Evolutionary conservation across 441 rosid species (phyloP), one percentile per base, ranked within the genome.

Genomic region (Adansonia grandidieri): DNA sequence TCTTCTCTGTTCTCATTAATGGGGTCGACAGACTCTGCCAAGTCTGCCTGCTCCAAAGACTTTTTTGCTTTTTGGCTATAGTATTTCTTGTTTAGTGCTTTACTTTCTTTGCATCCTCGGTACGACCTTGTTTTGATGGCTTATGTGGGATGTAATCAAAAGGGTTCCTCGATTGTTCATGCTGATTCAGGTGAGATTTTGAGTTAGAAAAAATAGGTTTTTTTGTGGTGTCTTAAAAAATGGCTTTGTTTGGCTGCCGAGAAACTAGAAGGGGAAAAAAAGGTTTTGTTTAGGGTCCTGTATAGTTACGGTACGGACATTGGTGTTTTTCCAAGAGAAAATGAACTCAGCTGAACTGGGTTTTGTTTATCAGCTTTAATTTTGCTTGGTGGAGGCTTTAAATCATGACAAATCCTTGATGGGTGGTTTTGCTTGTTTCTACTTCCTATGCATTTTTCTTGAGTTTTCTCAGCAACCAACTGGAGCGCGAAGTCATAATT

Each of bases 151-250:
- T 79, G 68, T 78, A 77, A 74, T 86, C 71, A 81, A 53, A 71
- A 82, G 58, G 80, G 78, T 37, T 75, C 80, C 0, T 77, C 80
- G 62, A 54, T 74, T 76, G 80, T 80, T 67, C 77, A 32, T 60
- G 82, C 40, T 63, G 81, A 82, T 65, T 71, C 78, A 79, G 90
- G 96, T 88, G 70, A 79, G 80, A n/a, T 81, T 82, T 90, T 86
- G 32, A 77, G 79, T 40, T 10, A 13, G 53, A 17, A 28, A 24
- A 71, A 7, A 28, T 56, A 24, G 6, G 6, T 15, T n/a, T 1
- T 64, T n/a, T 19, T 32, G 2, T 63, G 48, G 60, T 61, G 71
- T 75, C n/a, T 69, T 56, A 63, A 77, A 53, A 66, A 57, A n/a
- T 2, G 45, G 56, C 77, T 79, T 11, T 54, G 84, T 65, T 70